Base-by-base conservation (phyloP, 2,329 filamentous ascomycete genomes). In the Huntiella abstrusa region DNA sequence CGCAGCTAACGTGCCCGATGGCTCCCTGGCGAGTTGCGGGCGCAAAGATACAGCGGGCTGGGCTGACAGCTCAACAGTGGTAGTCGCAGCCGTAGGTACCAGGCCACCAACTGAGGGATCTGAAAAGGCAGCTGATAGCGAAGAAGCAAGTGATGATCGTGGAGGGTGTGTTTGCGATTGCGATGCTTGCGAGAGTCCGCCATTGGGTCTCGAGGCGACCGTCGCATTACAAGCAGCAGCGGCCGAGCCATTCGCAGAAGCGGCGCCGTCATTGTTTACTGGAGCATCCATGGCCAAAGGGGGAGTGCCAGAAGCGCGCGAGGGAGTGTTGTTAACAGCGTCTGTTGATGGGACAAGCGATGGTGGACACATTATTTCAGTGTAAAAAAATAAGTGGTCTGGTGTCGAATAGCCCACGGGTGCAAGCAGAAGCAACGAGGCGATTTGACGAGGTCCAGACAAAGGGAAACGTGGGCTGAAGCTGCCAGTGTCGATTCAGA, bases 51-150 rank as follows among this genome's bases (percentile, higher is more conserved):
- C 19, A n/a, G 35, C 39, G 38, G 44, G 47, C 22, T 49, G 47
- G 40, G 43, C 34, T 32, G 43, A 46, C 22, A 43, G 43, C 46
- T 28, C 47, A 34, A 49, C 43, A 13, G 47, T 49, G 4, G 46
- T 45, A 19, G 41, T 44, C n/a, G 46, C 41, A 19, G 46, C 46
- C 35, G 41, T 48, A 37, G 45, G 34, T 17, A 34, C 37, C 6
- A 42, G 45, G 7, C 37, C 16, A 22, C 10, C 4, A 39, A 32
- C 22, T 4, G 40, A 41, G 11, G 40, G 32, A 41, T 41, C 19
- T 19, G 40, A 41, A 6, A 13, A n/a, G 22, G 19, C 12, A 10
- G 40, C 22, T 12, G 19, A 19, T 28, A 41, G 19, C 6, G 40
- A 6, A 12, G 40, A 16, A 17, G 13, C 12, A 13, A 41, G 7